These are phyloP conservation scores for Ogataea trehaloabstinens DNA, from an alignment of 805 yeast genomes.

Conservation along the genomic window DNA sequence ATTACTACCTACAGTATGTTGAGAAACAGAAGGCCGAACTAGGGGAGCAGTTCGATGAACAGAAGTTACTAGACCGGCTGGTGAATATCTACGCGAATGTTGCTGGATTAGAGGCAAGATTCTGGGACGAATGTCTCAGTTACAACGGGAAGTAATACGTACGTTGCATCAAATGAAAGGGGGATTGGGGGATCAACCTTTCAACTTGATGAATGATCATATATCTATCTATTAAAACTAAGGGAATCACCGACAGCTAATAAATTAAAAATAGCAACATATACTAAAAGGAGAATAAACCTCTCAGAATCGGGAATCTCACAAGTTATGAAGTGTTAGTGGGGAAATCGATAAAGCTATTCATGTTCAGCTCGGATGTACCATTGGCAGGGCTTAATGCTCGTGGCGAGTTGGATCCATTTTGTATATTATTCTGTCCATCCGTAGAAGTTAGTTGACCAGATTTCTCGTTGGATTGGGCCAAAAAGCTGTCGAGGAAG, in stretches of 20 bases:
- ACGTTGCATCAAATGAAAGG: too few species aligned
- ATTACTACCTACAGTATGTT: constrained; percentile 9
- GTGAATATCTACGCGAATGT: constrained; percentile 60
- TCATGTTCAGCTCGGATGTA: constrained; percentile 6
- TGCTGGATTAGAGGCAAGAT: constrained; percentile 56
- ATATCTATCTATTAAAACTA: too few species aligned
- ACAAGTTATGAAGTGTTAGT: constrained; percentile 1
- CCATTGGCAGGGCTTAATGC: constrained; percentile 1
- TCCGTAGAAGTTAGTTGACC: background rate
- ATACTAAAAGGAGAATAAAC: background rate
- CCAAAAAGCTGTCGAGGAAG: constrained; percentile 9
- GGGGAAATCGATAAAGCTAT: constrained; percentile 8
- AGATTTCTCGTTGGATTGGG: background rate
- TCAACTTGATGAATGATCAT: constrained; percentile 6
- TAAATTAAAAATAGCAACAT: background rate
- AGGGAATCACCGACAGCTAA: background rate
- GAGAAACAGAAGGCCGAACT: constrained; percentile 32
- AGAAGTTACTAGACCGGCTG: constrained; percentile 42
- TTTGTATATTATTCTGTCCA: background rate
- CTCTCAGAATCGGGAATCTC: constrained; percentile 1
- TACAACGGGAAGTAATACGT: too few species aligned
- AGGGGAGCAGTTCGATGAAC: constrained; percentile 37
- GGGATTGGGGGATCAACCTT: too few species aligned
- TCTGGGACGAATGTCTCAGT: constrained; percentile 54
- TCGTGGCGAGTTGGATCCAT: background rate